Evolutionary conservation across 805 yeast species (phyloP).

Genomic region (Candida oleophila): DNA sequence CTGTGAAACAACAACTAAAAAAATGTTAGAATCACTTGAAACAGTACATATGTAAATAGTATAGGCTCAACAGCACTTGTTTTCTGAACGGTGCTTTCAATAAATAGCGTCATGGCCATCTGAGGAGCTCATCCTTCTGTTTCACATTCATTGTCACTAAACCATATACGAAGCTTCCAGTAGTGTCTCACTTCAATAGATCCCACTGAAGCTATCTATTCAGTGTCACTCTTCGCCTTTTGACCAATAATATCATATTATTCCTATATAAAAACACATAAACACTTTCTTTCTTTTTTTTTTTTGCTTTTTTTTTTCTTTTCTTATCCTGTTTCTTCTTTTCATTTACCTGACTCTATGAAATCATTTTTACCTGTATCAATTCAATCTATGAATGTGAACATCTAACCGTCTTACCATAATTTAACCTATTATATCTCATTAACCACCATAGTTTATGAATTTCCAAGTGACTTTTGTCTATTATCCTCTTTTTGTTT

Average conservation of each 20-base stretch:
- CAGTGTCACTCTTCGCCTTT: not conserved
- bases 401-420: not conserved
- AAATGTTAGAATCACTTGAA: not conserved
- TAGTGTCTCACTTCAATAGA: no score
- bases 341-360: no score
- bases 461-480: not conserved
- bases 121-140: no score
- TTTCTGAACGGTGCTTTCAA: no score
- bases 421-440: not conserved
- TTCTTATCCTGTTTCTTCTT: no score
- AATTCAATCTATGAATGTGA: not conserved
- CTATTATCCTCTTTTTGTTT: not conserved
- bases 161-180: no score
- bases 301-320: not conserved
- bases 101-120: not conserved
- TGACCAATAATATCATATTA: not conserved
- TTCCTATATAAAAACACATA: not conserved
- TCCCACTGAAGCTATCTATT: no score
- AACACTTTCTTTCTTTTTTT: not conserved
- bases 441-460: not conserved
- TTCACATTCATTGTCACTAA: no score
- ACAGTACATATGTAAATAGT: not conserved
- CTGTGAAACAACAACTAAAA: not conserved
- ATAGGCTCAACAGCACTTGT: not conserved
- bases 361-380: not conserved